Evolutionary conservation across 1,284 basidiomycete genomes (phyloP).

Genomic region (Porogramme epimiltina): DNA sequence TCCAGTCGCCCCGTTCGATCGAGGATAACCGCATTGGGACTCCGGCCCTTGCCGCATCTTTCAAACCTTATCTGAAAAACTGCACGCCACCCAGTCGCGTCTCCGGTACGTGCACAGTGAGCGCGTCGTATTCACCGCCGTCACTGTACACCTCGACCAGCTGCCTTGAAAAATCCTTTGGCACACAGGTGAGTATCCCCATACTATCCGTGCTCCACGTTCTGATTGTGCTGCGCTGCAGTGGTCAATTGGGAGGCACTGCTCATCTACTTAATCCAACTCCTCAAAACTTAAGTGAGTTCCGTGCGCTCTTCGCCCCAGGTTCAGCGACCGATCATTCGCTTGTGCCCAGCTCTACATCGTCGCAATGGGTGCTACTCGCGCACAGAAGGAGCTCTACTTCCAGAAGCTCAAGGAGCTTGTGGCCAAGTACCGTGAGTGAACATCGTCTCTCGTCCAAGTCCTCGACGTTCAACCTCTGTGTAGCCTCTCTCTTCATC

Average conservation of each 20-base stretch:
- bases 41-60: slow-evolving; percentile 11
- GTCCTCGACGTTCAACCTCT: neutral
- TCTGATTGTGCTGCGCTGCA: slow-evolving; percentile 29
- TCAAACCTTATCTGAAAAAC: slow-evolving; percentile 30
- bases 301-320: neutral
- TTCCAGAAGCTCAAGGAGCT: slow-evolving; percentile 95
- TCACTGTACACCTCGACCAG: slow-evolving; percentile 26
- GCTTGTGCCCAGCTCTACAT: slow-evolving; percentile 7
- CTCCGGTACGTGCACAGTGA: slow-evolving; percentile 1
- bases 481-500: slow-evolving; percentile 81
- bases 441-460: no score
- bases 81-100: slow-evolving; percentile 27
- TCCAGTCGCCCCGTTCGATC: slow-evolving; percentile 3
- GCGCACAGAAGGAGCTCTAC: slow-evolving; percentile 91
- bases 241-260: slow-evolving; percentile 90
- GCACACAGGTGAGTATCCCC: slow-evolving; percentile 50
- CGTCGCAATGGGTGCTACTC: slow-evolving; percentile 86
- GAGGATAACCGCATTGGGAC: neutral
- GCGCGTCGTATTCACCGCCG: slow-evolving; percentile 2
- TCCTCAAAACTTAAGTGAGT: slow-evolving; percentile 25
- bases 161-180: slow-evolving; percentile 91
- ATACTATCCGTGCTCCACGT: neutral
- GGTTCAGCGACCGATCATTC: neutral
- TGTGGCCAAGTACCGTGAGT: slow-evolving; percentile 87
- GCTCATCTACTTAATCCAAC: slow-evolving; percentile 18